Evolutionary conservation across 1,139 yeast genomes (phyloP).

Genomic region (Taphrina confusa): DNA sequence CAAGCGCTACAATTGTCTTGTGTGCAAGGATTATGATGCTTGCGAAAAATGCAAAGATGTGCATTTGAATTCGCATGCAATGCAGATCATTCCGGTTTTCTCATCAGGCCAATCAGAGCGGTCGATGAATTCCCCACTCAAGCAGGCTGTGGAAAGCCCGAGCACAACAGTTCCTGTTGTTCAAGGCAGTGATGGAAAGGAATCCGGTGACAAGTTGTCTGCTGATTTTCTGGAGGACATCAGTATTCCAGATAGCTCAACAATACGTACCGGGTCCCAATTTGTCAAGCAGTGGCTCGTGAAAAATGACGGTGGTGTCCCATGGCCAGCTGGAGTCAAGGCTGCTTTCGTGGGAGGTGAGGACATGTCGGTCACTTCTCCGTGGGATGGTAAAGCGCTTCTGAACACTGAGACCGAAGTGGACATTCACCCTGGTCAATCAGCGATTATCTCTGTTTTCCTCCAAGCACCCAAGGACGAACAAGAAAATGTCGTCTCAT

Average conservation of each 20-base stretch:
- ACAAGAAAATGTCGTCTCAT: slow-evolving; percentile 35
- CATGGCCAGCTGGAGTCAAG: slow-evolving; percentile 39
- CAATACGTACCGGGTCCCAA: slow-evolving; percentile 7
- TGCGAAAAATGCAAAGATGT: slow-evolving; percentile 38
- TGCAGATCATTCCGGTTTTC: slow-evolving; percentile 14
- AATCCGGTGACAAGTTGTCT: not conserved
- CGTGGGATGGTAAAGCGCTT: not conserved
- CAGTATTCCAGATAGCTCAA: slow-evolving; percentile 27
- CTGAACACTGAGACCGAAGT: slow-evolving; percentile 9
- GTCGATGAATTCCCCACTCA: not conserved
- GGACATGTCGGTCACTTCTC: slow-evolving; percentile 13
- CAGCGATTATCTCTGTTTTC: slow-evolving; percentile 38
- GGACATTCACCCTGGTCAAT: slow-evolving; percentile 37
- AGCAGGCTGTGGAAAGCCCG: not conserved
- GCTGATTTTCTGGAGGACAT: slow-evolving; percentile 29
- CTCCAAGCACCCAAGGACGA: slow-evolving; percentile 35
- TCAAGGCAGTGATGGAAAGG: not conserved
- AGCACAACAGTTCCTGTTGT: not conserved
- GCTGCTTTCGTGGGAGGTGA: slow-evolving; percentile 37
- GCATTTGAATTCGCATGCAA: not conserved
- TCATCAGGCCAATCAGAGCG: not conserved
- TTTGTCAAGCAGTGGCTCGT: slow-evolving; percentile 39
- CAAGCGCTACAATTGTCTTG: slow-evolving; percentile 44
- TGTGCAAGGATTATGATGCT: slow-evolving; percentile 46
- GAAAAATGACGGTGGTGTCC: slow-evolving; percentile 37